phyloP scores from a whole-genome alignment of 1,284 basidiomycete genomes.

The Cryptococcus depauperatus region DNA sequence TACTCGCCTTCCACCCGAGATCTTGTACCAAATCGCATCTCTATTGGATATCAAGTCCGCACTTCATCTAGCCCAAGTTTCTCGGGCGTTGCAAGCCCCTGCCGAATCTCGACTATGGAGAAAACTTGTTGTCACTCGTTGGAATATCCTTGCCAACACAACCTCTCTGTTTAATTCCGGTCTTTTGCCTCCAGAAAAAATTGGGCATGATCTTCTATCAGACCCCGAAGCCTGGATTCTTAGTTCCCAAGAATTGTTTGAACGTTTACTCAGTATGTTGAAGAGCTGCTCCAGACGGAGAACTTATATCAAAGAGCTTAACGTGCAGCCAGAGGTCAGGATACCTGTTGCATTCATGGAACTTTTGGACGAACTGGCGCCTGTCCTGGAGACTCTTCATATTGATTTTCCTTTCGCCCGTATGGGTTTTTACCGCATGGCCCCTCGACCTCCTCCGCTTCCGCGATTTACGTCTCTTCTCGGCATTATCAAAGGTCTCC shows the following conservation, averaged over 20 bases:
- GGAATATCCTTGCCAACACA: not conserved
- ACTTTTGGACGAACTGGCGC: not conserved
- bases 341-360: slow-evolving; percentile 1
- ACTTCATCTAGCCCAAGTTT: slow-evolving; percentile 2
- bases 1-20: slow-evolving; percentile 1
- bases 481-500: not conserved
- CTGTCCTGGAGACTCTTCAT: not conserved
- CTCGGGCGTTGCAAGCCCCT: not conserved
- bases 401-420: not conserved
- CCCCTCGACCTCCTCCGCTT: not conserved
- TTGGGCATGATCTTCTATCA: too few species aligned
- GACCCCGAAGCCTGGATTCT: not conserved
- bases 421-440: not conserved
- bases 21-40: slow-evolving; percentile 6
- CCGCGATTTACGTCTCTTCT: not conserved
- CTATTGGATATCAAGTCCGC: slow-evolving; percentile 6
- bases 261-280: not conserved
- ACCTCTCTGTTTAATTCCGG: not conserved
- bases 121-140: slow-evolving; percentile 1
- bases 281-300: not conserved
- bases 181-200: too few species aligned
- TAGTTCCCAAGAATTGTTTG: not conserved
- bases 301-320: not conserved
- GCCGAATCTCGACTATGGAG: slow-evolving; percentile 9
- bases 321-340: not conserved